Conservation (phyloP, 192 early-diverging fungal genomes). For the Gigaspora rosea region DNA sequence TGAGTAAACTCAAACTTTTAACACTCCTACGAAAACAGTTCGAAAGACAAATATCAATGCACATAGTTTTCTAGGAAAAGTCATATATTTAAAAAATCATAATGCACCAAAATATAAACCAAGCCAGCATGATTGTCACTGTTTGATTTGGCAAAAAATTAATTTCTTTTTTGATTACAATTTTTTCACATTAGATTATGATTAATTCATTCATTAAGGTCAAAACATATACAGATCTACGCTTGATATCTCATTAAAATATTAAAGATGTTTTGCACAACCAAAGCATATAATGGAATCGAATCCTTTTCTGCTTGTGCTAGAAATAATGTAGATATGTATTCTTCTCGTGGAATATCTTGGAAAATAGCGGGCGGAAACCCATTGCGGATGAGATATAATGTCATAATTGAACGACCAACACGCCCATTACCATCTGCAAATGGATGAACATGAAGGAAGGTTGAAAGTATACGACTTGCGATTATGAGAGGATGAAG, state of each 20-base stretch:
- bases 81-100: no score
- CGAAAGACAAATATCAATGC: no score
- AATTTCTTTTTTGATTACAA: neutral
- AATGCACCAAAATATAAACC: no score
- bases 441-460: constrained; percentile 30
- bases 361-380: constrained; percentile 13
- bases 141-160: no score
- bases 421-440: constrained; percentile 18
- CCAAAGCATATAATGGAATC: neutral
- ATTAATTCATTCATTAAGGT: neutral
- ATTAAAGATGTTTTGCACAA: neutral
- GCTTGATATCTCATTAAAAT: constrained; percentile 22
- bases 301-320: constrained; percentile 12
- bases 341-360: neutral
- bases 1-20: no score
- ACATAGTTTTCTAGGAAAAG: no score
- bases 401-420: constrained; percentile 24
- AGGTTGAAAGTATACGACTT: constrained; percentile 16
- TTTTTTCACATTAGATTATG: neutral
- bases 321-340: neutral
- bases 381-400: constrained; percentile 12
- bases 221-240: neutral
- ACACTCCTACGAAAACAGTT: no score
- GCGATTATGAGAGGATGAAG: constrained; percentile 17
- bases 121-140: no score